Evolutionary conservation across 495 filamentous ascomycete genomes (phyloP).

Genomic region (Neurospora sublineolata): DNA sequence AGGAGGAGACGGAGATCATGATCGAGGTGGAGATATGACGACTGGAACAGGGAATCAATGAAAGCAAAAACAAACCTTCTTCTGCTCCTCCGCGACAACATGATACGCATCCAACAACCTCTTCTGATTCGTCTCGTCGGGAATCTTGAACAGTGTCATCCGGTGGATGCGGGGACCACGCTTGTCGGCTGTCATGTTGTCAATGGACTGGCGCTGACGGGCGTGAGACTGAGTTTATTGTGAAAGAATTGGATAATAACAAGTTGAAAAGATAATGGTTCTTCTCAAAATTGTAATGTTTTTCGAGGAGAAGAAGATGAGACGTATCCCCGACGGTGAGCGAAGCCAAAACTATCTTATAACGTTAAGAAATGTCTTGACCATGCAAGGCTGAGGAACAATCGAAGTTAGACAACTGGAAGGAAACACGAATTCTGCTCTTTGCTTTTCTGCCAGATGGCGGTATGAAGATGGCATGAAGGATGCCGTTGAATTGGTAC

Average conservation of each 20-base stretch:
- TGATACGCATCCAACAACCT: conserved; percentile 23
- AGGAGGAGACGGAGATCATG: background rate
- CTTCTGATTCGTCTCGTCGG: conserved; percentile 17
- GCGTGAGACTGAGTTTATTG: background rate
- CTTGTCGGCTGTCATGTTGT: background rate
- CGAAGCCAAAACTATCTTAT: background rate
- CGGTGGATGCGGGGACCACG: conserved; percentile 15
- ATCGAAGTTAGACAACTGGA: background rate
- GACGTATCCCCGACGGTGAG: background rate
- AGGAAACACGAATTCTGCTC: background rate
- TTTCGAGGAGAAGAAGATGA: background rate
- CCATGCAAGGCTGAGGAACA: background rate
- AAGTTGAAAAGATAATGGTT: background rate
- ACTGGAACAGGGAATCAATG: background rate
- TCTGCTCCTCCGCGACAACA: conserved; percentile 9
- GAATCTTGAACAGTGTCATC: conserved; percentile 30
- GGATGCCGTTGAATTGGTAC: background rate
- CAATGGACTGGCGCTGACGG: background rate
- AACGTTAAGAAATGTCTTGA: background rate
- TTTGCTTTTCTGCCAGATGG: background rate
- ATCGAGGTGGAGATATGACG: background rate
- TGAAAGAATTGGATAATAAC: background rate
- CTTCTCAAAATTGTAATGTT: background rate
- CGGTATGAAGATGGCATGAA: background rate
- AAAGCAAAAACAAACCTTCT: conserved; percentile 15